Base-by-base conservation (phyloP, 768 basidiomycete species). In the Boletus rex-veris region DNA sequence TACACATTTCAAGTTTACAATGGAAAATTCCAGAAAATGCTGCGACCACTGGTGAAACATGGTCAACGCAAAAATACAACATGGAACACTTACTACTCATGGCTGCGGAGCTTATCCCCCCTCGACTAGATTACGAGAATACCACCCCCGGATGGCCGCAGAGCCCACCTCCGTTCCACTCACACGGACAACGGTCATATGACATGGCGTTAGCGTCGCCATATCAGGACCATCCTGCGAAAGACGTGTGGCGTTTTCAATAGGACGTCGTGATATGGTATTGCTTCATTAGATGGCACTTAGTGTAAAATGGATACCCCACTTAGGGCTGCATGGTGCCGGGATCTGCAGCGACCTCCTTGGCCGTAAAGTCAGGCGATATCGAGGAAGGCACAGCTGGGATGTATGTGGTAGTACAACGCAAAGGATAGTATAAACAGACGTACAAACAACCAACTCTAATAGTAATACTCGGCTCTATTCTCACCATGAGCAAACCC, bases 401-500 rank as follows among this genome's bases (percentile, higher is more conserved):
- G 12, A 35, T 8, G 28, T 28, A 8, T 8, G 33, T 35, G 33
- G 33, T n/a, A 39, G 38, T 11, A 19, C 26, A 28, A 8, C 8
- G 26, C 26, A 26, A 7, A 28, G n/a, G n/a, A 5, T 8, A 8
- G 2, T 8, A n/a, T 33, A 14, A 14, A 31, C 5, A 3, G 30
- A 14, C 11, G 44, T 19, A 3, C 24, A 48, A 48, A 48, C 46
- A 48, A 38, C 9, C 14, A 4, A 8, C 45, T 5, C 10, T 10
- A 28, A 9, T 39, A 19, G 18, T 28, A 28, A 28, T 28, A 28
- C 28, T 28, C 28, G 24, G 5, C 24, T 16, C 30, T 9, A 10
- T 10, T 31, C 44, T 39, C 51, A 49, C 42, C 52, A 72, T 69
- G 71, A 71, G 67, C 65, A 83, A 83, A 62, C 70, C 68, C 36